Percentiles rank a stretch among this genome's conserved stretches.
Conservation (phyloP, 2,329 filamentous ascomycete genomes). For the Aschersonia sp. region DNA sequence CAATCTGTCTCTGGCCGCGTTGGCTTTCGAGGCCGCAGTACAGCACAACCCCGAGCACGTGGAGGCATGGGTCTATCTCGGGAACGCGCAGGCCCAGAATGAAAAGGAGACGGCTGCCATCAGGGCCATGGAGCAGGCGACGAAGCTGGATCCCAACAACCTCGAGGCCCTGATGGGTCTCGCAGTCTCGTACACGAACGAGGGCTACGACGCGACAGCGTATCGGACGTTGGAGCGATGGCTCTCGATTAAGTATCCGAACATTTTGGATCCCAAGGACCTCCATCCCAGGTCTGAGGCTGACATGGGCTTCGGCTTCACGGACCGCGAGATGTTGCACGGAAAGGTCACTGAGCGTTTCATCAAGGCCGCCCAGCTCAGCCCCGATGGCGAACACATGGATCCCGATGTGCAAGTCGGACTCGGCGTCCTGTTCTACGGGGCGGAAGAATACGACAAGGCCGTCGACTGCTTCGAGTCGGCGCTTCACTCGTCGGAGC, state of each 20-base stretch:
- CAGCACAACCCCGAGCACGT: slow-evolving; percentile 80
- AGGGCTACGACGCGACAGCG: slow-evolving; percentile 93
- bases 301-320: slow-evolving; percentile 55
- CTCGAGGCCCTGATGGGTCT: slow-evolving; percentile 85
- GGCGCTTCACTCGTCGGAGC: slow-evolving; percentile 73
- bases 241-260: slow-evolving; percentile 89
- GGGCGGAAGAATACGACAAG: slow-evolving; percentile 94
- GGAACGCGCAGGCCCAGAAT: slow-evolving; percentile 89
- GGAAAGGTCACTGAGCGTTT: slow-evolving; percentile 83
- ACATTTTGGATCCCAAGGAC: slow-evolving; percentile 57
- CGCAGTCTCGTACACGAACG: slow-evolving; percentile 94
- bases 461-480: slow-evolving; percentile 96
- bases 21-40: slow-evolving; percentile 91
- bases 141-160: slow-evolving; percentile 79
- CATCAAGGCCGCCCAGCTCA: slow-evolving; percentile 82
- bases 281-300: slow-evolving; percentile 58
- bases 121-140: slow-evolving; percentile 76
- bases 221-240: slow-evolving; percentile 94
- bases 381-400: slow-evolving; percentile 86
- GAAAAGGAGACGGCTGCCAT: slow-evolving; percentile 97
- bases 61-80: slow-evolving; percentile 86
- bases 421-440: slow-evolving; percentile 92
- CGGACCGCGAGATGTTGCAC: slow-evolving; percentile 78
- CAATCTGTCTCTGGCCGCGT: slow-evolving; percentile 80
- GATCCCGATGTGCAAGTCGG: slow-evolving; percentile 97